phyloP scores from a whole-genome alignment of 176 grass and related monocot species.

The Oryza australiensis region DNA sequence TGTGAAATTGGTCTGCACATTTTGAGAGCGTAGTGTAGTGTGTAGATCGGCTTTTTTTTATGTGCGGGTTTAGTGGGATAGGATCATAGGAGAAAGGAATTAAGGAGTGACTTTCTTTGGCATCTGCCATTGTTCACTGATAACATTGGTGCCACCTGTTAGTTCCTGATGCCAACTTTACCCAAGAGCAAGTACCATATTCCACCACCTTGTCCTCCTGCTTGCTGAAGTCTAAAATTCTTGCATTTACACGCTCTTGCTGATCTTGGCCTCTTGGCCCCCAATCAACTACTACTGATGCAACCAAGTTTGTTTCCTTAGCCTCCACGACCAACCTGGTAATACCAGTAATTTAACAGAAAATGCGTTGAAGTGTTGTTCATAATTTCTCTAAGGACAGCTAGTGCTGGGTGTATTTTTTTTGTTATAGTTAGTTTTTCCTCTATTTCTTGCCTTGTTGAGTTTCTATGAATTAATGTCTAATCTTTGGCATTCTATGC shows the following conservation, averaged over 20 bases:
- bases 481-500: background rate
- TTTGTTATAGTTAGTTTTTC: background rate
- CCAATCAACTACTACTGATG: background rate
- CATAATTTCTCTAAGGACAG: background rate
- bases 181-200: no score
- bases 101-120: background rate
- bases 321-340: background rate
- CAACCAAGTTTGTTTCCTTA: background rate
- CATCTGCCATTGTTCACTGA: background rate
- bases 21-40: background rate
- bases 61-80: background rate
- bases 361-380: background rate
- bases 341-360: no score
- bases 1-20: background rate
- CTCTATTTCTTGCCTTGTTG: background rate
- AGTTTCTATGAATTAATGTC: background rate
- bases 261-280: no score
- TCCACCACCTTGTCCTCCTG: no score
- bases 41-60: background rate
- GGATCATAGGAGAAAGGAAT: no score
- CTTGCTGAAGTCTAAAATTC: no score
- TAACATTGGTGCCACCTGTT: background rate
- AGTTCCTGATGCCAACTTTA: no score
- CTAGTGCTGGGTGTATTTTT: background rate
- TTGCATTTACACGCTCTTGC: no score